Evolutionary conservation across 2,329 filamentous ascomycete genomes (phyloP).

Genomic region (Zymoseptoria passerinii): DNA sequence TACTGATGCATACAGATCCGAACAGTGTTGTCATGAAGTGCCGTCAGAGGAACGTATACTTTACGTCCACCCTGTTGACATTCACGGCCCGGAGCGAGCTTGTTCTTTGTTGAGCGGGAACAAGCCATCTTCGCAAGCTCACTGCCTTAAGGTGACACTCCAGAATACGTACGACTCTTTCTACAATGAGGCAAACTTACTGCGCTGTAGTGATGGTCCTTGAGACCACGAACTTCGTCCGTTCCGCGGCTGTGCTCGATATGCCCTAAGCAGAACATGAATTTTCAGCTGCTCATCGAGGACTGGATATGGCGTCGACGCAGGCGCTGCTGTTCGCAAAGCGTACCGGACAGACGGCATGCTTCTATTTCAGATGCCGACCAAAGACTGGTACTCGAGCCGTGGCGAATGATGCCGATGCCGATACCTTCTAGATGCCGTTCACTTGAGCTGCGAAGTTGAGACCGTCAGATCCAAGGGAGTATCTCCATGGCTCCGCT

Average conservation of each 20-base stretch:
- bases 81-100: not conserved
- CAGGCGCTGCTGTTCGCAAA: not conserved
- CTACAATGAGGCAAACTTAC: too few species aligned
- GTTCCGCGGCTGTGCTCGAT: not conserved
- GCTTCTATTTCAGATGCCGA: not conserved
- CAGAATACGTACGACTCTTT: too few species aligned
- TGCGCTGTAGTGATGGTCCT: too few species aligned
- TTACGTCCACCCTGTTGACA: not conserved
- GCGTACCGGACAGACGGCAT: not conserved
- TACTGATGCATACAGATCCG: not conserved
- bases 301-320: not conserved
- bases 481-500: too few species aligned
- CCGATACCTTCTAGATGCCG: not conserved
- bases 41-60: not conserved
- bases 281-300: not conserved
- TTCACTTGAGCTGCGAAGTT: not conserved
- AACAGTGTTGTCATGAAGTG: not conserved
- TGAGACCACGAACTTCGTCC: too few species aligned
- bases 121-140: not conserved
- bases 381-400: not conserved
- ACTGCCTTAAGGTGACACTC: too few species aligned
- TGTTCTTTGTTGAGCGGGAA: not conserved
- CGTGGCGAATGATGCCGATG: not conserved
- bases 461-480: not conserved
- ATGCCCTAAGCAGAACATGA: not conserved